Conservation (phyloP, 2,329 filamentous ascomycete species). For the Trichoderma lentiforme region DNA sequence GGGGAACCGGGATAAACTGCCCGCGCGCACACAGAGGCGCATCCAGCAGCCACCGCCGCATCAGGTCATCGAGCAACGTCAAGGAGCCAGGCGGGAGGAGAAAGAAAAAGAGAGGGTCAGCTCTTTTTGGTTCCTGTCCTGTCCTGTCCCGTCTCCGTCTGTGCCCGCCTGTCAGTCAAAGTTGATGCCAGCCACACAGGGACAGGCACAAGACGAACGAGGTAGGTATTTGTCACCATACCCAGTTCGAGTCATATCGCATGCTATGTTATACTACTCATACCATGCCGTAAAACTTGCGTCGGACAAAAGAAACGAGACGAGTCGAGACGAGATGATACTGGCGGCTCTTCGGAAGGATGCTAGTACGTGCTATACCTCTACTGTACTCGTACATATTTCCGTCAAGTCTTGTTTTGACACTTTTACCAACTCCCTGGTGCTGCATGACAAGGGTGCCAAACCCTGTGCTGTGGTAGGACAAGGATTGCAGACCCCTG, state of each 20-base stretch:
- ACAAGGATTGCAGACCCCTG: constrained; percentile 3
- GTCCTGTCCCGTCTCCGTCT: neutral
- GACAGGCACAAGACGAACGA: neutral
- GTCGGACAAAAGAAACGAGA: neutral
- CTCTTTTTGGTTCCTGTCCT: neutral
- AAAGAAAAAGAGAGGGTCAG: neutral
- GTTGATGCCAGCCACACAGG: neutral
- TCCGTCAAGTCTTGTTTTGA: constrained; percentile 6
- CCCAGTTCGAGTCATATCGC: neutral
- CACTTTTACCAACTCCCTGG: constrained; percentile 16
- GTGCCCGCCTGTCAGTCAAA: neutral
- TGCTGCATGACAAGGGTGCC: constrained; percentile 9
- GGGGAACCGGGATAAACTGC: constrained; percentile 10
- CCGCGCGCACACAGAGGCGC: neutral
- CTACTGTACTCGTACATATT: neutral
- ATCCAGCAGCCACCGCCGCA: neutral
- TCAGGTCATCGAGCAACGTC: constrained; percentile 2
- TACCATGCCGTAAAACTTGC: neutral
- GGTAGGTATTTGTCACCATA: neutral
- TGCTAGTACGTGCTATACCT: neutral
- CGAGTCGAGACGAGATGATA: neutral
- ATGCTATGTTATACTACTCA: neutral
- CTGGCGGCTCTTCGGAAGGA: constrained; percentile 11
- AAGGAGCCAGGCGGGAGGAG: neutral
- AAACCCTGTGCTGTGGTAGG: neutral